Base-by-base conservation (phyloP, 495 filamentous ascomycete genomes). In the Astrothelium macrocarpum region DNA sequence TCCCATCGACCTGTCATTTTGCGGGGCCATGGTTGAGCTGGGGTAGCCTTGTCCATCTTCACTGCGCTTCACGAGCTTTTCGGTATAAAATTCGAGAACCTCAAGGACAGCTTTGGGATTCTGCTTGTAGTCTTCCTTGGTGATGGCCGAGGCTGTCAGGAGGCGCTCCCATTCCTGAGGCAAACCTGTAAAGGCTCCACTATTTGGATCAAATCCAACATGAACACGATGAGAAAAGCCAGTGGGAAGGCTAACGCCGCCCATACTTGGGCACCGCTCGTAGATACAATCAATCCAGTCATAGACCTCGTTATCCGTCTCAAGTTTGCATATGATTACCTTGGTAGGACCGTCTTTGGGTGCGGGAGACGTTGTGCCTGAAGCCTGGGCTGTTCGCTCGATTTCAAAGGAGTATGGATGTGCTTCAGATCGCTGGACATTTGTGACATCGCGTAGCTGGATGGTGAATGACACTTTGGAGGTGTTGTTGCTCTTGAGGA, bases 231-330 rank as follows among this genome's bases (percentile, higher is more conserved):
- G 94, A 25, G 87, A 89, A 75, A 98, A 97, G 75, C 96, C 95
- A 61, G 95, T 96, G 2, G 94, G 94, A 74, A 96, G 96, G 77
- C 92, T 96, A 10, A 98, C 95, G 64, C 94, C 94, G 56, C 94
- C 91, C 90, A 96, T 96, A 58, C 90, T 93, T 1, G 94, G 94
- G 72, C 91, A 97, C 65, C 94, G 87, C 64, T 90, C 90, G 72
- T 96, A 97, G 66, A 98, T 94, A 73, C 89, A 88, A 73, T 98
- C 94, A 64, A 96, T 95, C 94, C 94, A 98, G 60, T 95, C 90
- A 72, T 98, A 98, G 39, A 97, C 84, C 67, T 98, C 94, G 67
- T 95, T 92, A 66, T 97, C 95, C 25, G 84, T 87, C 71, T 95
- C 95, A 66, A 97, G 89, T 71, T 89, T 89, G 67, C 95, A 91